A percentile compares a stretch with the other conserved stretches of the same genome.
phyloP scores from a whole-genome alignment of 768 basidiomycete species.

The Albatrellus ellisii region DNA sequence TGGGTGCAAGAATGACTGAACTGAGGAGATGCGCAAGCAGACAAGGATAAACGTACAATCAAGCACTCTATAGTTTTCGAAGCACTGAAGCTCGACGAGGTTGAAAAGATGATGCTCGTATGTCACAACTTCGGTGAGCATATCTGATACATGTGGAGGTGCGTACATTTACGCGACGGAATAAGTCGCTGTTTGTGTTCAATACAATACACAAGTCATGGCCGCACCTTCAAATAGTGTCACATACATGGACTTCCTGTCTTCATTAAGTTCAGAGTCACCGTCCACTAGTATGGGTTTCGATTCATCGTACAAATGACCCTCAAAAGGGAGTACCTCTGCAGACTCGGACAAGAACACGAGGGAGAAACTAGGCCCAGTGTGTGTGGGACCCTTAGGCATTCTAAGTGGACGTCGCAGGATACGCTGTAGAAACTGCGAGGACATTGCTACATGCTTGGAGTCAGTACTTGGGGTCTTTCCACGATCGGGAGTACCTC shows the following conservation, averaged over 20 bases:
- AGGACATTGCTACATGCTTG: no score
- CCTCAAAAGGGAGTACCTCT: no score
- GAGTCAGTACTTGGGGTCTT: no score
- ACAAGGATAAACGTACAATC: slow-evolving; percentile 29
- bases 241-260: slow-evolving; percentile 29
- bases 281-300: not conserved
- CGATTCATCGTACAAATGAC: no score
- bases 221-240: slow-evolving; percentile 26
- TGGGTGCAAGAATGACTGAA: slow-evolving; percentile 14
- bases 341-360: no score
- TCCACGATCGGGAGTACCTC: no score
- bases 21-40: not conserved
- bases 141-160: slow-evolving; percentile 25
- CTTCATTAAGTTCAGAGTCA: slow-evolving; percentile 4
- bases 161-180: not conserved
- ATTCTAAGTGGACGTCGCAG: no score
- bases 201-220: not conserved
- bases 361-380: no score
- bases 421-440: no score
- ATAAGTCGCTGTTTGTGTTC: not conserved
- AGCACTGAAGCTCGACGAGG: slow-evolving; percentile 29
- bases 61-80: slow-evolving; percentile 30
- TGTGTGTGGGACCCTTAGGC: no score
- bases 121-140: slow-evolving; percentile 37
- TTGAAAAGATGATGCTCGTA: slow-evolving; percentile 41